Percentiles rank a stretch among this genome's conserved stretches.
Evolutionary conservation across 371 early-diverging fungal species (phyloP).

Genomic region (Smittium mucronatum): DNA sequence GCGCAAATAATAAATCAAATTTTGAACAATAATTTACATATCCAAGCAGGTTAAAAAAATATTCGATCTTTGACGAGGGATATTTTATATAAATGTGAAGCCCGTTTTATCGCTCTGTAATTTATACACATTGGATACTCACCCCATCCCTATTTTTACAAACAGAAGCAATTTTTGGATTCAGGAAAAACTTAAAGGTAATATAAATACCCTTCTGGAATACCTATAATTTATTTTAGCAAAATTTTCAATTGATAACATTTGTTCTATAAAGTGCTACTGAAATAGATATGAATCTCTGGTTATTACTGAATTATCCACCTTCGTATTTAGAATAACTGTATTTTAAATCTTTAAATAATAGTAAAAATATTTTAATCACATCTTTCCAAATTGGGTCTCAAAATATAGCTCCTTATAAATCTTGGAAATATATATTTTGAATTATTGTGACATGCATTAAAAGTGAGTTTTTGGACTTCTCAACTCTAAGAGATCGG

Average conservation of each 20-base stretch:
- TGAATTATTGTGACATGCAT: not conserved
- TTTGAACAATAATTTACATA: not conserved
- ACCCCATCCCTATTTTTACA: not conserved
- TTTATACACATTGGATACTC: not conserved
- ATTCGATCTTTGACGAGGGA: not conserved
- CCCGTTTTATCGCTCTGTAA: not conserved
- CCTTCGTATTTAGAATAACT: not conserved
- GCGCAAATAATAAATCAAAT: not conserved
- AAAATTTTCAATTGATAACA: not conserved
- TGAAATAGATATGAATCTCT: not conserved
- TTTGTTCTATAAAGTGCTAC: not conserved
- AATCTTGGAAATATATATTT: not conserved
- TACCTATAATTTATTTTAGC: not conserved
- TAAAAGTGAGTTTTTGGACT: not conserved
- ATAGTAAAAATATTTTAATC: not conserved
- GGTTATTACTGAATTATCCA: not conserved
- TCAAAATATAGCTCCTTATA: not conserved
- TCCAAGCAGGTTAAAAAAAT: not conserved
- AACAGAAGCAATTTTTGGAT: not conserved
- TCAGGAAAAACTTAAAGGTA: not conserved
- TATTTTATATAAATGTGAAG: not conserved
- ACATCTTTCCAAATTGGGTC: constrained; percentile 1
- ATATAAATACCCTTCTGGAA: not conserved
- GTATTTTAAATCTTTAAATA: not conserved
- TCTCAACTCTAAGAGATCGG: not conserved